These are phyloP conservation scores for Saksenaea oblongispora DNA, from an alignment of 371 early-diverging fungal genomes.

Conservation along the genomic window DNA sequence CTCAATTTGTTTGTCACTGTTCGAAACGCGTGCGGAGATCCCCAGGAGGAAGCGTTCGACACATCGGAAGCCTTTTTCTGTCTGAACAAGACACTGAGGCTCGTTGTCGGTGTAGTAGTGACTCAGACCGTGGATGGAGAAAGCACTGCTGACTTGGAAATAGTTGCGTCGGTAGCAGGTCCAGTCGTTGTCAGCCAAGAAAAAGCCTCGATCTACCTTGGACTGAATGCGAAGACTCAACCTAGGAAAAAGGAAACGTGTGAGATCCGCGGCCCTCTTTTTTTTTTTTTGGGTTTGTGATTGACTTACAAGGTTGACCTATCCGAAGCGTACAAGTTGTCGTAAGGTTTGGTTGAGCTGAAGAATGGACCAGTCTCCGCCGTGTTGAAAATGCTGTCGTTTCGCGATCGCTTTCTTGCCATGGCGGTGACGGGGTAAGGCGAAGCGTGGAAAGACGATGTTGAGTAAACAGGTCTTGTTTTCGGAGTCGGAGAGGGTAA, in stretches of 20 bases:
- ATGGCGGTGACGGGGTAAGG: conserved; percentile 32
- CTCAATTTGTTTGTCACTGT: conserved; percentile 65
- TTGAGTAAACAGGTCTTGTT: conserved; percentile 19
- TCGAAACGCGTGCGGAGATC: conserved; percentile 58
- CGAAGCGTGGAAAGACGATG: conserved; percentile 34
- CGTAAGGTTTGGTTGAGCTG: conserved; percentile 51
- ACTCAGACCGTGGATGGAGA: conserved; percentile 47
- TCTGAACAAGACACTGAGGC: conserved; percentile 52
- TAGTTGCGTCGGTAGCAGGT: conserved; percentile 90
- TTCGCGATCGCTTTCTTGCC: conserved; percentile 37
- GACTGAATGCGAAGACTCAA: conserved; percentile 41
- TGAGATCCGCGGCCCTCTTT: not conserved
- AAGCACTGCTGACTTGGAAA: conserved; percentile 77
- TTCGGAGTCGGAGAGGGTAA: conserved; percentile 22
- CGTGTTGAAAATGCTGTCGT: conserved; percentile 21
- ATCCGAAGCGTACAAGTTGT: conserved; percentile 54
- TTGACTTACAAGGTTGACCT: conserved; percentile 42
- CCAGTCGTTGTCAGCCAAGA: conserved; percentile 76
- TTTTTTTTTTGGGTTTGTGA: too few species aligned
- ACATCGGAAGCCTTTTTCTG: conserved; percentile 26
- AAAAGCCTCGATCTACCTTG: conserved; percentile 76
- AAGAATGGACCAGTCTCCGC: conserved; percentile 51
- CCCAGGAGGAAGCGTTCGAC: conserved; percentile 60
- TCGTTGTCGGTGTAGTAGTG: conserved; percentile 38
- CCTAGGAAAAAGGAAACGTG: conserved; percentile 7